Evolutionary conservation across 805 yeast species (phyloP).

Genomic region (Wickerhamomyces kurtzmanii): DNA sequence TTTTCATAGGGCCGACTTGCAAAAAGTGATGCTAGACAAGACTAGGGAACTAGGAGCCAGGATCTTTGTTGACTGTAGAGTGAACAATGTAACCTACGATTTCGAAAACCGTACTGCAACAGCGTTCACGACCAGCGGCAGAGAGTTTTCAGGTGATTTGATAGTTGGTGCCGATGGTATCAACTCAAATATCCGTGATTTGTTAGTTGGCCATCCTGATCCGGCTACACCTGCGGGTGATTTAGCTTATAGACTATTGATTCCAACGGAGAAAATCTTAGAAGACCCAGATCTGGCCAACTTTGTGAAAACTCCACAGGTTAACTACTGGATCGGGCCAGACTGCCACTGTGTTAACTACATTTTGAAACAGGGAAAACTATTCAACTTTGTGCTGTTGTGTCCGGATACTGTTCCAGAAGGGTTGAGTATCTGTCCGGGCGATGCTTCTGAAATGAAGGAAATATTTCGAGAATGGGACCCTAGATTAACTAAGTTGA

Average conservation of each 20-base stretch:
- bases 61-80: slow-evolving; percentile 9
- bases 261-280: slow-evolving; percentile 11
- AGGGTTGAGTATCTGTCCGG: slow-evolving; percentile 11
- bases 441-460: slow-evolving; percentile 15
- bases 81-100: slow-evolving; percentile 11
- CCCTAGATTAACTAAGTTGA: slow-evolving; percentile 14
- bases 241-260: slow-evolving; percentile 18
- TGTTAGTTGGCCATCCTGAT: slow-evolving; percentile 14
- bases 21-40: slow-evolving; percentile 13
- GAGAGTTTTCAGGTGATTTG: slow-evolving; percentile 13
- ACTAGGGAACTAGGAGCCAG: slow-evolving; percentile 14
- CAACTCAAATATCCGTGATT: slow-evolving; percentile 13
- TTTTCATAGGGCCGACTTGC: slow-evolving; percentile 20
- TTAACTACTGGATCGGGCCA: slow-evolving; percentile 24
- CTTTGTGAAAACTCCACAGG: slow-evolving; percentile 14
- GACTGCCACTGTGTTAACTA: slow-evolving; percentile 20
- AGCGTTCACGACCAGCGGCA: slow-evolving; percentile 8
- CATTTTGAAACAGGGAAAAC: slow-evolving; percentile 17
- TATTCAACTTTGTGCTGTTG: slow-evolving; percentile 20
- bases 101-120: slow-evolving; percentile 7
- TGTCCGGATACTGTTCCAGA: slow-evolving; percentile 19
- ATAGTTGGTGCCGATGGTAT: slow-evolving; percentile 21
- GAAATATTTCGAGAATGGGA: slow-evolving; percentile 19
- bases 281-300: slow-evolving; percentile 12
- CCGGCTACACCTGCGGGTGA: slow-evolving; percentile 20